Evolutionary conservation across 345 rosid species (phyloP).

Genomic region (Isatis tinctoria): DNA sequence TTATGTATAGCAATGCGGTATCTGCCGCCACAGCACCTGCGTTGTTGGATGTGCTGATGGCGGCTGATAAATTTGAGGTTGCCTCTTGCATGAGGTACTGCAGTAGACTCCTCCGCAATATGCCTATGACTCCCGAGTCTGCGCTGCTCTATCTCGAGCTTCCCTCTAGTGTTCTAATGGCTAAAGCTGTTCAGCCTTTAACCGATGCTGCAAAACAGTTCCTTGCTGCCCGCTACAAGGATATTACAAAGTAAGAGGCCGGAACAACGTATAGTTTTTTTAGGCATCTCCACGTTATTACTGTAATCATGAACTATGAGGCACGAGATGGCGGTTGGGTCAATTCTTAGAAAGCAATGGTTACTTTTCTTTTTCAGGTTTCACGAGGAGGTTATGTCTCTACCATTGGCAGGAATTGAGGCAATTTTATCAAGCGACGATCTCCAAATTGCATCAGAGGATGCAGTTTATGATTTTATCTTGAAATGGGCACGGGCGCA

Average conservation of each 20-base stretch:
- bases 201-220: conserved; percentile 91
- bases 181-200: conserved; percentile 87
- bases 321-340: background rate
- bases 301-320: background rate
- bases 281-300: background rate
- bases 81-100: conserved; percentile 99
- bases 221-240: conserved; percentile 78
- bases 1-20: conserved; percentile 81
- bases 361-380: conserved; percentile 40
- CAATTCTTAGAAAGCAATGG: background rate
- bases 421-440: conserved; percentile 85
- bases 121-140: conserved; percentile 87
- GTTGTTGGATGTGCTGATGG: conserved; percentile 92
- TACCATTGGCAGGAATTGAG: conserved; percentile 90
- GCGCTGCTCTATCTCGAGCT: conserved; percentile 95
- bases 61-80: conserved; percentile 97
- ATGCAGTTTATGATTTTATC: conserved; percentile 84
- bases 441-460: conserved; percentile 95
- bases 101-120: conserved; percentile 64
- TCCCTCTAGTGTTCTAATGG: conserved; percentile 91
- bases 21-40: conserved; percentile 71
- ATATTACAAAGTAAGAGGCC: conserved; percentile 65
- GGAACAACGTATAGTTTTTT: background rate
- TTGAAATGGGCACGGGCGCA: conserved; percentile 81
- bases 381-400: conserved; percentile 77